A percentile compares a stretch with the other conserved stretches of the same genome.
Evolutionary conservation across 352 stramenopile species (phyloP).

Genomic region (Pythium scleroteichum): DNA sequence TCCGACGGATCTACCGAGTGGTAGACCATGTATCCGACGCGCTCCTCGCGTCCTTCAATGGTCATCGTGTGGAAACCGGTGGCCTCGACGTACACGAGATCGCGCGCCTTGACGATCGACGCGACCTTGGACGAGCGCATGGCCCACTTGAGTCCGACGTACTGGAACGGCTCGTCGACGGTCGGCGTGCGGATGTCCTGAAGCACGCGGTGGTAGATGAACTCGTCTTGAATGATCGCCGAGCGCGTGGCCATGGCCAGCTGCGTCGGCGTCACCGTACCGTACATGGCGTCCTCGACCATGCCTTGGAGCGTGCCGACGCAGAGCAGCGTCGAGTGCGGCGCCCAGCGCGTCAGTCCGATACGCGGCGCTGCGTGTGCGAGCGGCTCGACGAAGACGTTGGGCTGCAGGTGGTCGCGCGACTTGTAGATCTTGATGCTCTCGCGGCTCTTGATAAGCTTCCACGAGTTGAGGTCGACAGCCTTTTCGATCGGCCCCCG

Average conservation of each 20-base stretch:
- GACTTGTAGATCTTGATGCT: constrained; percentile 41
- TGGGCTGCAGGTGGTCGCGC: background rate
- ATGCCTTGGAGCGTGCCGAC: background rate
- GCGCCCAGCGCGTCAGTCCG: background rate
- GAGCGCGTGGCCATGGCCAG: constrained; percentile 2
- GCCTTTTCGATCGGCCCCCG: background rate
- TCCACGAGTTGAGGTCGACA: background rate
- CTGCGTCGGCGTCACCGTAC: background rate
- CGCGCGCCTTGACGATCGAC: background rate
- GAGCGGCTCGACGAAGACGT: background rate
- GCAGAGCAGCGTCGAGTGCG: constrained; percentile 1
- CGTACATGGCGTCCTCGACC: constrained; percentile 8
- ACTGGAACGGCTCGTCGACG: constrained; percentile 4
- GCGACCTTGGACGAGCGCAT: background rate
- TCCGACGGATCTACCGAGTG: constrained; percentile 9
- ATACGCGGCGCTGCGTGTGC: no score
- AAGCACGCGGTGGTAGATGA: constrained; percentile 3
- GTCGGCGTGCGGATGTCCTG: background rate
- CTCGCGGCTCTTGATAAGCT: constrained; percentile 31
- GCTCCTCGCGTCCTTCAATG: background rate
- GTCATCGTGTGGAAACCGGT: background rate
- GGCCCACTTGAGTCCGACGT: constrained; percentile 11
- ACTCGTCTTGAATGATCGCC: constrained; percentile 4
- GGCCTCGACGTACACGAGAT: constrained; percentile 6
- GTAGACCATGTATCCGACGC: constrained; percentile 10